Conservation (phyloP, 257 asterid species). For the Verbascum thapsus region DNA sequence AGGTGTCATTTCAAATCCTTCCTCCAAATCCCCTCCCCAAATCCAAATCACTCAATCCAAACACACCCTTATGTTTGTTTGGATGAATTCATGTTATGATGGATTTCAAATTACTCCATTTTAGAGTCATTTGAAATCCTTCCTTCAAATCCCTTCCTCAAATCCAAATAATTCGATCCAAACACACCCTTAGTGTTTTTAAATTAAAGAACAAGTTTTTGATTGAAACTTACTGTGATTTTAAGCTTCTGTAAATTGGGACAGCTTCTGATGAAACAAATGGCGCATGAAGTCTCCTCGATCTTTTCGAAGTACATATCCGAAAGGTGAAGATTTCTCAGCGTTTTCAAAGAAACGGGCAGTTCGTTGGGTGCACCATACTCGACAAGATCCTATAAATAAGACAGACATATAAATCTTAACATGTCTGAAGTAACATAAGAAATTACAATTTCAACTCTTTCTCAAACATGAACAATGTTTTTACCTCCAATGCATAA, state of each 20-base stretch:
- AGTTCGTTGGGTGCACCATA: conserved; percentile 52
- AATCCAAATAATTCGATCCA: no score
- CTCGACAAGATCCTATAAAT: conserved; percentile 52
- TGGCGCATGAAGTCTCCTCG: conserved; percentile 49
- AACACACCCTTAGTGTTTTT: no score
- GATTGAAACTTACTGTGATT: conserved; percentile 43
- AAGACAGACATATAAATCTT: not conserved
- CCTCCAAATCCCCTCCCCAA: no score
- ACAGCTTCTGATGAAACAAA: conserved; percentile 62
- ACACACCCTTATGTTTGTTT: no score
- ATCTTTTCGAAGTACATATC: conserved; percentile 51
- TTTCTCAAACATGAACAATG: not conserved
- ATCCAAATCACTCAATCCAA: no score
- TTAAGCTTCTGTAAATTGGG: conserved; percentile 52
- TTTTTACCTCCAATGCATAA: conserved; percentile 56
- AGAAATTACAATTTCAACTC: not conserved
- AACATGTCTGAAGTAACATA: no score
- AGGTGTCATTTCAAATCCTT: no score
- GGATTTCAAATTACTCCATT: no score
- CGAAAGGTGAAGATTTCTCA: conserved; percentile 49
- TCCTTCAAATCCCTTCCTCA: no score
- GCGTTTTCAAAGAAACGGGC: conserved; percentile 37
- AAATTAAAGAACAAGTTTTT: not conserved
- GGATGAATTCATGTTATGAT: no score
- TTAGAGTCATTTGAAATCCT: no score